Conservation (phyloP, 768 basidiomycete genomes). For the Jaapia argillacea region DNA sequence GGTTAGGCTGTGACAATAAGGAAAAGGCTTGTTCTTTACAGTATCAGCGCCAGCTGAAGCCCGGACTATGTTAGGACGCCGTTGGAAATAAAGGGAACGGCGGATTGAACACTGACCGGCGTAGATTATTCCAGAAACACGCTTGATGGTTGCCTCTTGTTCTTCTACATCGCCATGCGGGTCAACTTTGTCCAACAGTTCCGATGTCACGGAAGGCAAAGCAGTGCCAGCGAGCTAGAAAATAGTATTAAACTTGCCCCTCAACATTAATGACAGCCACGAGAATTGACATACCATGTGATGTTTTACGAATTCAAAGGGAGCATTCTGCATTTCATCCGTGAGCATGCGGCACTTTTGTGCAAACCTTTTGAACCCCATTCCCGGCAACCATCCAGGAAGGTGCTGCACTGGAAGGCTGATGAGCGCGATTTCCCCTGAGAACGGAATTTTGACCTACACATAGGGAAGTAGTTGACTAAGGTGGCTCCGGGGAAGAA, state of each 20-base stretch:
- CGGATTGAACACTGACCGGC: not conserved
- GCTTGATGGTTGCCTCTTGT: not conserved
- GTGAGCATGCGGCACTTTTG: not conserved
- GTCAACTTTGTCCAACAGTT: not conserved
- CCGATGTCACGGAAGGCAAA: not conserved
- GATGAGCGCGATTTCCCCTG: no score
- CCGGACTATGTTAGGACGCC: not conserved
- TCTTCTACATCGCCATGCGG: not conserved
- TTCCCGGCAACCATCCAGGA: slow-evolving; percentile 3
- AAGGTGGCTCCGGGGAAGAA: not conserved
- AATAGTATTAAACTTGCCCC: not conserved
- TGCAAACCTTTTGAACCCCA: slow-evolving; percentile 2
- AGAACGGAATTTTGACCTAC: no score
- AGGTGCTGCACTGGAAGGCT: slow-evolving; percentile 1
- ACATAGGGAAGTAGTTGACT: not conserved
- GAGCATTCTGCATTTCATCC: not conserved
- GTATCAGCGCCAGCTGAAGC: not conserved
- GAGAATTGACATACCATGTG: no score
- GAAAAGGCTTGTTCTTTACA: not conserved
- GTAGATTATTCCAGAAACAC: not conserved
- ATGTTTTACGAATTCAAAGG: not conserved
- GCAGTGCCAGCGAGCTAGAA: not conserved
- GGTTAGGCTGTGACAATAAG: not conserved
- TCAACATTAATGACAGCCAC: no score
- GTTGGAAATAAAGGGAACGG: not conserved